phyloP scores from a whole-genome alignment of 495 filamentous ascomycete species.

The Podospora anserina region DNA sequence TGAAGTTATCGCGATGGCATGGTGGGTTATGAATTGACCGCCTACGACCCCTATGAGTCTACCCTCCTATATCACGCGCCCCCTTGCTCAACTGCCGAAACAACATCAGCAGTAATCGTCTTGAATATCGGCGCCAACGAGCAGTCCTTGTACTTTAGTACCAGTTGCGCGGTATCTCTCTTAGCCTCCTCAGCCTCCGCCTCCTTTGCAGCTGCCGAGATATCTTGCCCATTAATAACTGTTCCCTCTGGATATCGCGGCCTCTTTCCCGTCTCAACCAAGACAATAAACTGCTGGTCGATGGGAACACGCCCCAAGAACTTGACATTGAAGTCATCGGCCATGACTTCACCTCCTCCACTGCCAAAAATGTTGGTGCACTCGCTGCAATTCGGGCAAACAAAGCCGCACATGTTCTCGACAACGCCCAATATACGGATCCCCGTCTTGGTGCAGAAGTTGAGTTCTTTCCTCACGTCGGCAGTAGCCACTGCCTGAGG shows the following conservation, averaged over 20 bases:
- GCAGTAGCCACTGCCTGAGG: constrained; percentile 91
- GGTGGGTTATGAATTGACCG: too few relatives aligned
- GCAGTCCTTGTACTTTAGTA: constrained; percentile 74
- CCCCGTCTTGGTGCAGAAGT: constrained; percentile 86
- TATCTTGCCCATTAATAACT: constrained; percentile 46
- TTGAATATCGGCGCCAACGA: constrained; percentile 72
- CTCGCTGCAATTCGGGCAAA: constrained; percentile 92
- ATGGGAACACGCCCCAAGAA: constrained; percentile 89
- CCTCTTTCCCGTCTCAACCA: constrained; percentile 52
- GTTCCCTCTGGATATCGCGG: constrained; percentile 51
- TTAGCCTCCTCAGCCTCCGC: constrained; percentile 16
- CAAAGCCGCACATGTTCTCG: constrained; percentile 97
- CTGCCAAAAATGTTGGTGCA: constrained; percentile 88
- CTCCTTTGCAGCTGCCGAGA: constrained; percentile 27
- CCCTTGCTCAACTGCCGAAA: constrained; percentile 15
- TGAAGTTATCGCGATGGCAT: too few relatives aligned
- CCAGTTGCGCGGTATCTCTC: constrained; percentile 57
- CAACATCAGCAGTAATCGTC: constrained; percentile 48
- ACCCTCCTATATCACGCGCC: not conserved
- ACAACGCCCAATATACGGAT: constrained; percentile 82
- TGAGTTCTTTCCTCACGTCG: constrained; percentile 93
- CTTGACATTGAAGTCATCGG: constrained; percentile 72
- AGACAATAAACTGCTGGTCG: constrained; percentile 63
- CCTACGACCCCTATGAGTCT: not conserved
- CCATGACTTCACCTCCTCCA: constrained; percentile 89